These are phyloP conservation scores for Aspergillus neotritici DNA, from an alignment of 2,329 filamentous ascomycete species.

Conservation along the genomic window DNA sequence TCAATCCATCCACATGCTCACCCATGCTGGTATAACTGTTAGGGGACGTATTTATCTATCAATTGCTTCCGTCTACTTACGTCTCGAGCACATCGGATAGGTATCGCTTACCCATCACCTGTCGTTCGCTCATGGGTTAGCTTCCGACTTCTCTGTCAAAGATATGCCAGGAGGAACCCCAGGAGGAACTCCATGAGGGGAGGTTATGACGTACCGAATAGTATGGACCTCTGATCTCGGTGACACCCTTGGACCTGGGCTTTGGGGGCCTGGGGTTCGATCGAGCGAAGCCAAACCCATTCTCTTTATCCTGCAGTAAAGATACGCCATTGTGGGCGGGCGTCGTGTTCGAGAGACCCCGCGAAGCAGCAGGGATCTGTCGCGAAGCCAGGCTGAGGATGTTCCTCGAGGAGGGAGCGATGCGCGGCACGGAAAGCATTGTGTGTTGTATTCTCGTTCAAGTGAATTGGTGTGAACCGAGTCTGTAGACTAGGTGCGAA, in stretches of 20 bases:
- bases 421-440: constrained; percentile 10
- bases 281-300: constrained; percentile 48
- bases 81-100: constrained; percentile 51
- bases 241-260: constrained; percentile 47
- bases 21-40: constrained; percentile 41
- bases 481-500: too few relatives aligned
- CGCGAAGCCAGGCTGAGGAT: constrained; percentile 3
- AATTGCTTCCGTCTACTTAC: constrained; percentile 24
- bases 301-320: constrained; percentile 46
- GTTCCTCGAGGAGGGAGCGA: constrained; percentile 6
- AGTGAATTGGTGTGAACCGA: too few relatives aligned
- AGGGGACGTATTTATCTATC: background rate
- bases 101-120: constrained; percentile 50
- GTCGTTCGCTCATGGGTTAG: constrained; percentile 1
- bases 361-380: constrained; percentile 7
- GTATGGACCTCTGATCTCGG: constrained; percentile 53
- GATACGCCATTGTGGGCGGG: constrained; percentile 18
- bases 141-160: background rate
- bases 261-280: constrained; percentile 47
- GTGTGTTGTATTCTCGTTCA: background rate
- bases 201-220: constrained; percentile 39
- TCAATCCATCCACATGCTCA: constrained; percentile 50
- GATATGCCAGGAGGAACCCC: too few relatives aligned
- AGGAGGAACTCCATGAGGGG: background rate
- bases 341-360: constrained; percentile 16